phyloP scores from a whole-genome alignment of 2,329 filamentous ascomycete species.

The Verticillium nonalfalfae region DNA sequence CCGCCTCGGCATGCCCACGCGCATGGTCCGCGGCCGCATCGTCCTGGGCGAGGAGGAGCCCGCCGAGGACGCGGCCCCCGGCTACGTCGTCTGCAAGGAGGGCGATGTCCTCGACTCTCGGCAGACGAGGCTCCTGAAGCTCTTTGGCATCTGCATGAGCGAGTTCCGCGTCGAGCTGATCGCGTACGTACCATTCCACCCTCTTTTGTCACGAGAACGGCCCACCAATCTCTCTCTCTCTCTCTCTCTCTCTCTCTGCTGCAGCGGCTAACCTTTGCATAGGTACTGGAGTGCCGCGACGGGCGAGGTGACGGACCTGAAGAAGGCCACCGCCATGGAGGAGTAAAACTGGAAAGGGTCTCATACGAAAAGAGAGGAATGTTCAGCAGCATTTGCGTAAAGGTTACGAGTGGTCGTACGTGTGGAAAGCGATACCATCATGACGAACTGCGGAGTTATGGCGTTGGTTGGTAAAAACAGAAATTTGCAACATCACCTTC shows the following conservation, averaged over 20 bases:
- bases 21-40: conserved; percentile 83
- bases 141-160: conserved; percentile 84
- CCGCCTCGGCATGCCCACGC: conserved; percentile 82
- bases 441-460: conserved; percentile 8
- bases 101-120: conserved; percentile 82
- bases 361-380: not conserved
- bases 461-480: conserved; percentile 5
- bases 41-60: conserved; percentile 58
- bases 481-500: conserved; percentile 3
- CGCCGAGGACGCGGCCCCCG: conserved; percentile 47
- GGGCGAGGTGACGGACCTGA: conserved; percentile 51
- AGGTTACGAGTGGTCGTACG: conserved; percentile 9
- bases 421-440: conserved; percentile 12
- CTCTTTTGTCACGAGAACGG: too few relatives aligned
- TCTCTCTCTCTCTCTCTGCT: not conserved
- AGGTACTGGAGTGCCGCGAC: conserved; percentile 58
- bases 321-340: conserved; percentile 28
- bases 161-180: conserved; percentile 81
- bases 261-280: not conserved
- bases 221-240: too few relatives aligned
- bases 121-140: conserved; percentile 88
- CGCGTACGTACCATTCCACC: conserved; percentile 46
- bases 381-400: not conserved
- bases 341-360: conserved; percentile 10
- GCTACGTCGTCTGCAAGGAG: conserved; percentile 77